Conservation (phyloP, 768 basidiomycete genomes). For the Kwoniella newhampshirensis region DNA sequence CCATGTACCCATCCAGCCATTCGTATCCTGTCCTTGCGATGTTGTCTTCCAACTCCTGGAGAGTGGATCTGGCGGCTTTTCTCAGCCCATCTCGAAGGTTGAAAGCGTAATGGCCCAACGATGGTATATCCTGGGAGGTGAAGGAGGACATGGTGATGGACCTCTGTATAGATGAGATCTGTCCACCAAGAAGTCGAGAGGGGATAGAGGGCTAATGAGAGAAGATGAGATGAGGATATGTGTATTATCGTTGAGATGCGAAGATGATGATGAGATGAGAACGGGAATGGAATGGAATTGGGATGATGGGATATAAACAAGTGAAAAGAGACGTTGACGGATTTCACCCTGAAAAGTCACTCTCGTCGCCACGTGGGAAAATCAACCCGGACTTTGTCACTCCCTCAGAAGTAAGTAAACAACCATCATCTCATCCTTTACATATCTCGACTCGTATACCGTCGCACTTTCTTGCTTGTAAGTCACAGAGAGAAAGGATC, state of each 20-base stretch:
- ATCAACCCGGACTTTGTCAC: neutral
- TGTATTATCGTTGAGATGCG: too few species aligned
- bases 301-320: constrained; percentile 19
- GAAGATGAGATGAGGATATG: too few species aligned
- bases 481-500: neutral
- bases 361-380: constrained; percentile 8
- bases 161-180: neutral
- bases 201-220: too few species aligned
- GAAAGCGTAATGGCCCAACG: constrained; percentile 36
- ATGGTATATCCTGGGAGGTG: constrained; percentile 1
- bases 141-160: constrained; percentile 4
- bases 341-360: constrained; percentile 16
- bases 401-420: constrained; percentile 3
- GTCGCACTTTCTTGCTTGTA: neutral
- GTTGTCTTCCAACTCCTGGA: constrained; percentile 38
- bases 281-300: constrained; percentile 1
- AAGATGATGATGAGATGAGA: constrained; percentile 3
- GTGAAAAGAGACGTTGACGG: constrained; percentile 6
- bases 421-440: constrained; percentile 5
- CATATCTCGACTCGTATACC: neutral
- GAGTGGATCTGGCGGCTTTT: constrained; percentile 25
- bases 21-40: constrained; percentile 47
- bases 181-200: too few species aligned
- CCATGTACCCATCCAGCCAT: constrained; percentile 51
- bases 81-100: constrained; percentile 35